Base-by-base conservation (phyloP, 768 basidiomycete species). In the Rhodotorula diobovata region DNA sequence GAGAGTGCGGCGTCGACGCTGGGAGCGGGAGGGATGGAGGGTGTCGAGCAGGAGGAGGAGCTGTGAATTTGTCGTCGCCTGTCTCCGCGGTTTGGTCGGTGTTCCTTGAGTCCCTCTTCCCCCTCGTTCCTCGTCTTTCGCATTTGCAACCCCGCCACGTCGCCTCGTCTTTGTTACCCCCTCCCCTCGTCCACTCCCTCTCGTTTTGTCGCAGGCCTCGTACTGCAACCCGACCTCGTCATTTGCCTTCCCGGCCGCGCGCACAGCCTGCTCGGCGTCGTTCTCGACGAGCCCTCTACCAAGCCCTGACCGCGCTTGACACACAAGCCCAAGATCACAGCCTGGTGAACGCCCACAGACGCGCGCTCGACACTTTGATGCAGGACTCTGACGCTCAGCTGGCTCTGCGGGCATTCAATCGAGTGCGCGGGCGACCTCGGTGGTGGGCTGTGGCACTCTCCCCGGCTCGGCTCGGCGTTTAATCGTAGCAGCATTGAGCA, bases 21-120 rank as follows among this genome's bases (percentile, higher is more conserved):
- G 59, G 35, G 15, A 11, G 41, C n/a, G 55, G 8, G 34, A 0
- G 58, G 56, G 5, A 68, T 68, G 67, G 61, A 68, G 32, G 67
- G 54, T 3, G 67, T 61, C 25, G 67, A 67, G 59, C 43, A 61
- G 32, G 55, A 63, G n/a, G 66, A 63, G 43, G 71, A 67, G 28
- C 30, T 46, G 1, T 60, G 43, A 60, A 30, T 45, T 18, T 43
- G 23, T 41, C 32, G 55, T 56, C n/a, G 41, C 41, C 2, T 43
- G 41, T 12, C 41, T 12, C 41, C 11, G 41, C n/a, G n/a, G n/a
- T n/a, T n/a, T 43, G 14, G 41, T 43, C 11, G 39, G 9, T 25
- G n/a, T 20, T 15, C 14, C 30, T 34, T 54, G 41, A n/a, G n/a
- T 51, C 50, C 10, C 35, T 15, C 57, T 16, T 43, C 43, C 39